phyloP scores from a whole-genome alignment of 768 basidiomycete genomes.

The Suillus ampliporus region DNA sequence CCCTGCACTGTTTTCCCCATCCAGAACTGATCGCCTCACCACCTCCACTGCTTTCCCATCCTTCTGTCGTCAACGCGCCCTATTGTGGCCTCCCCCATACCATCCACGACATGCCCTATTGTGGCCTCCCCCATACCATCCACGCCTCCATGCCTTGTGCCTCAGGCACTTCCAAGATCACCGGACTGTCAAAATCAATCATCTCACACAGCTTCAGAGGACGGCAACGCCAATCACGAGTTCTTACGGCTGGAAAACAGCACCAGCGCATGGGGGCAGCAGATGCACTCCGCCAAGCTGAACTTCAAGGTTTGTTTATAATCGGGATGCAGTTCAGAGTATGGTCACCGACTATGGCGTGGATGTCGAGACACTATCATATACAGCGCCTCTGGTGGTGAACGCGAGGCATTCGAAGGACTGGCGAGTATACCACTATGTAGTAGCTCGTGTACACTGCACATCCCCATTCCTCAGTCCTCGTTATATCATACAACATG shows the following conservation, averaged over 20 bases:
- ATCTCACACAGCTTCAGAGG: background rate
- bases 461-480: background rate
- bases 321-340: background rate
- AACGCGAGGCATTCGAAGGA: background rate
- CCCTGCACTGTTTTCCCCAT: no score
- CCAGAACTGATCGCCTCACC: no score
- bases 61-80: no score
- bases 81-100: no score
- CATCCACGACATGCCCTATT: no score
- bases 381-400: slow-evolving; percentile 6
- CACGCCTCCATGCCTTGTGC: no score
- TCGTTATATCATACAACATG: background rate
- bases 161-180: background rate
- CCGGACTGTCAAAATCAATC: slow-evolving; percentile 4
- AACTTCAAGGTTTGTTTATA: background rate
- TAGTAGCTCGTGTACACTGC: no score
- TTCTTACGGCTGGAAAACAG: slow-evolving; percentile 8
- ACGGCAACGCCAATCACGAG: background rate
- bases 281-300: background rate
- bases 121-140: no score
- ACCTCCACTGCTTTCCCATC: no score
- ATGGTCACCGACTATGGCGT: background rate
- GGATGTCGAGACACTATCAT: background rate
- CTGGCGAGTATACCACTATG: no score
- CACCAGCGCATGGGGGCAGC: background rate